Conservation (phyloP, 2,329 filamentous ascomycete species). For the Colletotrichum eremochloae region DNA sequence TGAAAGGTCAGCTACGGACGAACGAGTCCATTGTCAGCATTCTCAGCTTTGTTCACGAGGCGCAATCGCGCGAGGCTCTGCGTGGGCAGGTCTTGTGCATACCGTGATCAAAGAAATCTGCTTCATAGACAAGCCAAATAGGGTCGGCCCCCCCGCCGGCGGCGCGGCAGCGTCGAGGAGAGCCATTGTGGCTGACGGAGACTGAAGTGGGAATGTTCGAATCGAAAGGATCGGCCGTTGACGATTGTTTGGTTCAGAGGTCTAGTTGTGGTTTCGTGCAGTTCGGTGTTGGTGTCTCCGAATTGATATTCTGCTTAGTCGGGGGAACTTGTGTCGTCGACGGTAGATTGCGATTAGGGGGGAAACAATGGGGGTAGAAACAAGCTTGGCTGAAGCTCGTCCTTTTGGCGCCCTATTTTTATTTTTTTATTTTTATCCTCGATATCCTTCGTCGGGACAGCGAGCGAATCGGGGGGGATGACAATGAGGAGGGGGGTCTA, state of each 20-base stretch:
- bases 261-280: conserved; percentile 5
- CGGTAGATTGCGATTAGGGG: conserved; percentile 23
- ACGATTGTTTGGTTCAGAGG: background rate
- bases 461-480: conserved; percentile 9
- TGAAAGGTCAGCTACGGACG: conserved; percentile 77
- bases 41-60: conserved; percentile 6
- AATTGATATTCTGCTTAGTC: conserved; percentile 25
- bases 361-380: background rate
- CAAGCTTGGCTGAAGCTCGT: conserved; percentile 25
- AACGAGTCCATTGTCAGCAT: conserved; percentile 40
- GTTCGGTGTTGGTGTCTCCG: background rate
- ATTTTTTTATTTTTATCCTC: background rate
- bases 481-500: conserved; percentile 27
- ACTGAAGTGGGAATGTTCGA: conserved; percentile 14
- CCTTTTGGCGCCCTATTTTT: conserved; percentile 11
- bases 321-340: conserved; percentile 28
- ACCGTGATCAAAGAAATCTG: conserved; percentile 68
- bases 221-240: conserved; percentile 19
- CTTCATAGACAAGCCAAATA: conserved; percentile 76
- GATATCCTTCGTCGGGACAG: conserved; percentile 9
- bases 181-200: conserved; percentile 53
- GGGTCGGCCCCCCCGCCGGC: conserved; percentile 56
- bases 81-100: conserved; percentile 33
- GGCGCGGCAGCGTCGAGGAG: conserved; percentile 55
- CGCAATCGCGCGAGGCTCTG: background rate